Conservation (phyloP, 2,329 filamentous ascomycete genomes). For the Furcasterigmium sp. region DNA sequence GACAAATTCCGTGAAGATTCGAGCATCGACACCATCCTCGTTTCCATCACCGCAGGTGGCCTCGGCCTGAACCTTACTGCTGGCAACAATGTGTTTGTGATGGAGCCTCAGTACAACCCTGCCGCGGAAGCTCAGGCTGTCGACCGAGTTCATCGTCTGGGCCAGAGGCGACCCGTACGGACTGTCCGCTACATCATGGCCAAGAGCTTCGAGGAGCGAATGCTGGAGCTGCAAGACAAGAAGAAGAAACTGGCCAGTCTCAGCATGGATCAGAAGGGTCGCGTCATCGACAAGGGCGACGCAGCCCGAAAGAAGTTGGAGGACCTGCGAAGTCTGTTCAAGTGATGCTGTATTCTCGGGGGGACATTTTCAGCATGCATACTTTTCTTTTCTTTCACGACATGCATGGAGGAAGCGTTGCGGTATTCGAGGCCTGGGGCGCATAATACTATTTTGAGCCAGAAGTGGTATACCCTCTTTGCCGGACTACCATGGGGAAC, state of each 20-base stretch:
- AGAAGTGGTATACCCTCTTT: too few species aligned
- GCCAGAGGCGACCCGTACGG: slow-evolving; percentile 83
- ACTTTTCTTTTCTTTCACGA: slow-evolving; percentile 1
- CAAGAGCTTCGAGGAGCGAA: slow-evolving; percentile 89
- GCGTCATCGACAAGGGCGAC: slow-evolving; percentile 43
- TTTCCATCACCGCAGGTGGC: slow-evolving; percentile 88
- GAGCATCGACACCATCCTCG: slow-evolving; percentile 72
- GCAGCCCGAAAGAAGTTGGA: slow-evolving; percentile 56
- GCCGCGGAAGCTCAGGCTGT: slow-evolving; percentile 91
- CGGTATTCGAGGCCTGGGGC: too few species aligned
- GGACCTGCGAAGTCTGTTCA: slow-evolving; percentile 55
- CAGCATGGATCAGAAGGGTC: slow-evolving; percentile 66
- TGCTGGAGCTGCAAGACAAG: slow-evolving; percentile 82
- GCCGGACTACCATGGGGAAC: too few species aligned
- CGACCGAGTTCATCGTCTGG: slow-evolving; percentile 85
- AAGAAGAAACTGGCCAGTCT: slow-evolving; percentile 88
- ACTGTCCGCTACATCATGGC: slow-evolving; percentile 88
- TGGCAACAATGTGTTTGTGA: slow-evolving; percentile 84
- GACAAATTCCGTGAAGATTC: slow-evolving; percentile 70
- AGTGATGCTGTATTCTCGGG: slow-evolving; percentile 25
- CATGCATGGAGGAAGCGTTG: too few species aligned
- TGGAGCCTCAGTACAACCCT: slow-evolving; percentile 98
- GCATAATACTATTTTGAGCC: too few species aligned
- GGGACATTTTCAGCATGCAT: background rate
- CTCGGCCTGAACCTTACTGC: slow-evolving; percentile 86